Conservation (phyloP, 345 rosid genomes). For the Heritiera fomes region DNA sequence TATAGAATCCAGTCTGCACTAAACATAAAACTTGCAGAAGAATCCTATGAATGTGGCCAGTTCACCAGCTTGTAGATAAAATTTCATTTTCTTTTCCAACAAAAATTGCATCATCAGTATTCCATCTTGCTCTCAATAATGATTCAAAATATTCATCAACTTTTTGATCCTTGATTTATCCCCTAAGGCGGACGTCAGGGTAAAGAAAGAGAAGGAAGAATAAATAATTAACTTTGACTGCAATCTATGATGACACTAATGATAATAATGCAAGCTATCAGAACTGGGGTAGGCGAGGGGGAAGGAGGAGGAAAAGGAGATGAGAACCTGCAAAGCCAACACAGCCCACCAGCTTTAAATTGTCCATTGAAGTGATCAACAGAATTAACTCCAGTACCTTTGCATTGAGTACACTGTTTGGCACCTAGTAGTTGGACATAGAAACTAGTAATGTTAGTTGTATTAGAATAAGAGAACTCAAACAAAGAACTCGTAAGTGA, state of each 20-base stretch:
- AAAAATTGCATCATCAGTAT: neutral
- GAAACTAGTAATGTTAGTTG: conserved; percentile 7
- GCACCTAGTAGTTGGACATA: conserved; percentile 44
- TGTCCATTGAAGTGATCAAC: conserved; percentile 92
- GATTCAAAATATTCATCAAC: neutral
- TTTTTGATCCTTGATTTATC: neutral
- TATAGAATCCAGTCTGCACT: neutral
- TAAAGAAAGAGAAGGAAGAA: neutral
- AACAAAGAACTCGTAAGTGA: neutral
- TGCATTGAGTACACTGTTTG: conserved; percentile 63
- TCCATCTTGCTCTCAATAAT: neutral
- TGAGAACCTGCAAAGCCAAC: conserved; percentile 93
- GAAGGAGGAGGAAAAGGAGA: neutral
- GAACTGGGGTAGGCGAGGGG: neutral
- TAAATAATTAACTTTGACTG: neutral
- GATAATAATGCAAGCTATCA: neutral
- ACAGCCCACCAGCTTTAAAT: conserved; percentile 86
- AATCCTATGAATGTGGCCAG: neutral
- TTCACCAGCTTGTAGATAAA: neutral
- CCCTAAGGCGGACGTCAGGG: neutral
- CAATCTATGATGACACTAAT: neutral
- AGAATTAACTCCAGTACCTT: conserved; percentile 83
- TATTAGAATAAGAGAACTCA: neutral
- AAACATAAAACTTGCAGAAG: neutral
- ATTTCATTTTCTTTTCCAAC: neutral